Evolutionary conservation across 164 flowering plant genomes (phyloP).

Genomic region (Dillenia turbinata): DNA sequence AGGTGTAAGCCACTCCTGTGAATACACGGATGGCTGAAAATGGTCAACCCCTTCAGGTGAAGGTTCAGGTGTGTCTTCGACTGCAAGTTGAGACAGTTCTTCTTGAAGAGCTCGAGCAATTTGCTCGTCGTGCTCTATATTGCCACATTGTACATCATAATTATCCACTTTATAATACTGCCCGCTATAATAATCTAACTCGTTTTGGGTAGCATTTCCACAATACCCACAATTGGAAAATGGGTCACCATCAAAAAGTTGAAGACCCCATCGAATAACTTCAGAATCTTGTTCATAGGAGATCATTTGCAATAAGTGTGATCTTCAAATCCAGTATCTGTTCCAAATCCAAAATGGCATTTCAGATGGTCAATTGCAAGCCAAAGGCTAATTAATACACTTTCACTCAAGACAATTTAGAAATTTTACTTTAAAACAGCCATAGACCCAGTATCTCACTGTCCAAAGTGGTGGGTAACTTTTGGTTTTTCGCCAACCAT

Average conservation of each 20-base stretch:
- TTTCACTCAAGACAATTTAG: too few species aligned
- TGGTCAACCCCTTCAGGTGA: conserved; percentile 35
- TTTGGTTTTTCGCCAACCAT: too few species aligned
- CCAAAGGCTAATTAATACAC: too few species aligned
- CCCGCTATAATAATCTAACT: conserved; percentile 31
- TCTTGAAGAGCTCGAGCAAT: conserved; percentile 71
- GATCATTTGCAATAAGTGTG: conserved; percentile 19
- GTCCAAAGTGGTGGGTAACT: too few species aligned
- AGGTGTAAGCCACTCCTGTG: conserved; percentile 49
- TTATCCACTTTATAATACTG: conserved; percentile 32
- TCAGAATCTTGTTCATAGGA: conserved; percentile 71
- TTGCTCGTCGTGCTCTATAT: conserved; percentile 55
- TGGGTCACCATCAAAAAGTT: conserved; percentile 58
- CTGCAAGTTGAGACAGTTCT: conserved; percentile 63
- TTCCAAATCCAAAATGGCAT: neutral
- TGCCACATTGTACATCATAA: conserved; percentile 23
- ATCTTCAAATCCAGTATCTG: neutral
- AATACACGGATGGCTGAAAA: conserved; percentile 37
- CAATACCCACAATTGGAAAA: conserved; percentile 39
- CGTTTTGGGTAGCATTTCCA: conserved; percentile 30
- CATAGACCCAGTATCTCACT: too few species aligned
- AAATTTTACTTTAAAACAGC: too few species aligned
- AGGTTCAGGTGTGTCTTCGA: conserved; percentile 46
- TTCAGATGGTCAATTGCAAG: too few species aligned
- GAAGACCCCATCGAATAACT: conserved; percentile 75